Base-by-base conservation (phyloP, 805 yeast genomes). In the Candida chauliodis region DNA sequence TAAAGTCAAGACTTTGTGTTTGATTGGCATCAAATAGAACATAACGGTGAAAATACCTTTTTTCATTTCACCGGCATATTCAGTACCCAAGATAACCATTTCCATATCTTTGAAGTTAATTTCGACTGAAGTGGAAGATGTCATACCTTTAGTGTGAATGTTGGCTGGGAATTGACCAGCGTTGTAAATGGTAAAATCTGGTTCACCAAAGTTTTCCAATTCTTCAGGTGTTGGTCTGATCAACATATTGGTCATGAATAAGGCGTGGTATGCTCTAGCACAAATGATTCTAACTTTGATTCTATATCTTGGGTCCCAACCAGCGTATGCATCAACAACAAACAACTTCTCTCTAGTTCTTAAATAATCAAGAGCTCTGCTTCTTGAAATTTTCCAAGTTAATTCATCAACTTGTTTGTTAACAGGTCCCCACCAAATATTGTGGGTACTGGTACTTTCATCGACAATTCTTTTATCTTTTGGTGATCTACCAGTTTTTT, bases 391-490 rank as follows among this genome's bases (percentile, higher is more conserved):
- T 54, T 79, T 78, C 98, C 98, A 91, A 16, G 96, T 89, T 61
- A 82, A 81, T 67, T 88, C 95, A 44, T 87, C 84, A 52, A 91
- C 90, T 69, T 91, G 86, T 69, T 85, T 88, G 73, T 91, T 91
- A 51, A 91, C 99, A 2, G 98, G 98, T 18, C 99, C 99, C 99
- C 99, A 91, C 99, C 99, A 91, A 53, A 91, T 79, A 57, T 90
- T 72, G 42, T 86, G 76, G 44, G 76, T 67, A 27, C 96, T 88
- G 36, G 93, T 75, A 52, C 78, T 84, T 72, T 93, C 98, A 55
- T 90, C 97, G 46, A 91, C 97, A 62, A 91, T 87, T 71, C 99
- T 85, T 68, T 91, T 91, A 71, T 91, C 99, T 73, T 85, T 86
- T 61, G 99, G 99, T 24, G 97, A 91, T 69, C 99, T 84, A 56